A percentile compares a stretch with the other conserved stretches of the same genome.
These are phyloP conservation scores for Saksenaea oblongispora DNA, from an alignment of 371 early-diverging fungal species.

Conservation along the genomic window DNA sequence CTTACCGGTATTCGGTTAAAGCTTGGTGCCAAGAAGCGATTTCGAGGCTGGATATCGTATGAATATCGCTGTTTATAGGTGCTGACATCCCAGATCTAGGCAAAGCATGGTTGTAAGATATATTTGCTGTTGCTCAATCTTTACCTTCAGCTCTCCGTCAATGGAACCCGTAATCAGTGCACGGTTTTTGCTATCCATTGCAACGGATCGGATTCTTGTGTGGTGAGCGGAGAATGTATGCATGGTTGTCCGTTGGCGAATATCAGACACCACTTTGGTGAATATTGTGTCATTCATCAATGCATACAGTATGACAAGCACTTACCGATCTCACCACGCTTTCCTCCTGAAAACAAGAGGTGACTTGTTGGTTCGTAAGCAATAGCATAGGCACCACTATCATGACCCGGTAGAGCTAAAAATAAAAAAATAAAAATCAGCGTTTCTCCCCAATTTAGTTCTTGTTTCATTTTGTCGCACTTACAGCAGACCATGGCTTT, in stretches of 20 bases:
- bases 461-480: constrained; percentile 16
- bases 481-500: constrained; percentile 63
- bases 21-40: constrained; percentile 56
- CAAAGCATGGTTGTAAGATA: neutral
- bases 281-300: neutral
- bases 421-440: neutral
- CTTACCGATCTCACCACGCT: constrained; percentile 78
- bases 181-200: constrained; percentile 60
- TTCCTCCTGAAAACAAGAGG: constrained; percentile 72
- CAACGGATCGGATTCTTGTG: constrained; percentile 66
- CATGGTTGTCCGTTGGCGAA: constrained; percentile 67
- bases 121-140: neutral
- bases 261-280: constrained; percentile 69
- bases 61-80: constrained; percentile 57
- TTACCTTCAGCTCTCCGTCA: constrained; percentile 63
- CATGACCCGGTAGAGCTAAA: constrained; percentile 49
- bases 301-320: neutral
- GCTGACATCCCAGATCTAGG: constrained; percentile 67
- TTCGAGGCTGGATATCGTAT: constrained; percentile 58
- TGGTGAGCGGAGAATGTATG: constrained; percentile 76
- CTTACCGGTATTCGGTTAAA: constrained; percentile 63
- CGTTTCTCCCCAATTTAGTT: neutral
- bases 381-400: constrained; percentile 68
- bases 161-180: constrained; percentile 65
- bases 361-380: constrained; percentile 64